Evolutionary conservation across 177 flowering plant species (phyloP).

Genomic region (Vitis hybrid): DNA sequence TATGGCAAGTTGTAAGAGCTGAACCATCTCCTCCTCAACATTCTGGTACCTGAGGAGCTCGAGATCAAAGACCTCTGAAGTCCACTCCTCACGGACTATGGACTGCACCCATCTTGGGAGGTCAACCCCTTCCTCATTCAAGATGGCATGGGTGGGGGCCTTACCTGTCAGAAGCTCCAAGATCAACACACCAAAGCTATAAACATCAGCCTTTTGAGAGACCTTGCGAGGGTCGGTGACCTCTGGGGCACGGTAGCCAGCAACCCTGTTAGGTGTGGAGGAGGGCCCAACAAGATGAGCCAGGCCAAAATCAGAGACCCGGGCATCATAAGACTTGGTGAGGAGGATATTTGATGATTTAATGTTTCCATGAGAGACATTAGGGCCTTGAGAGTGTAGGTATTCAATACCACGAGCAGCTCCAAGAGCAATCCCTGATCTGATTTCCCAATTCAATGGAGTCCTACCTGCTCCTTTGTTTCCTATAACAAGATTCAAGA

Average conservation of each 20-base stretch:
- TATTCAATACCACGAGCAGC: constrained; percentile 59
- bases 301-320: constrained; percentile 61
- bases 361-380: constrained; percentile 59
- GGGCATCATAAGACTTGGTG: constrained; percentile 40
- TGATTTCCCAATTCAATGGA: constrained; percentile 55
- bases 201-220: constrained; percentile 59
- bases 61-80: constrained; percentile 48
- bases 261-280: constrained; percentile 37
- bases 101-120: constrained; percentile 64
- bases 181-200: constrained; percentile 59
- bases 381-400: constrained; percentile 53
- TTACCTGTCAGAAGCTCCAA: constrained; percentile 63
- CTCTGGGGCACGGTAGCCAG: constrained; percentile 64
- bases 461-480: constrained; percentile 53
- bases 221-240: constrained; percentile 46
- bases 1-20: constrained; percentile 50
- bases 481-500: constrained; percentile 24
- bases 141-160: constrained; percentile 44
- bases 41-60: constrained; percentile 46
- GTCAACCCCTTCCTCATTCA: constrained; percentile 53
- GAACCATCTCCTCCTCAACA: constrained; percentile 55
- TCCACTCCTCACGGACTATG: constrained; percentile 52
- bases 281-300: constrained; percentile 49
- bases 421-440: constrained; percentile 56
- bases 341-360: constrained; percentile 68